These are phyloP conservation scores for Arthrobotrys sinensis DNA, from an alignment of 2,329 filamentous ascomycete species.

Conservation along the genomic window DNA sequence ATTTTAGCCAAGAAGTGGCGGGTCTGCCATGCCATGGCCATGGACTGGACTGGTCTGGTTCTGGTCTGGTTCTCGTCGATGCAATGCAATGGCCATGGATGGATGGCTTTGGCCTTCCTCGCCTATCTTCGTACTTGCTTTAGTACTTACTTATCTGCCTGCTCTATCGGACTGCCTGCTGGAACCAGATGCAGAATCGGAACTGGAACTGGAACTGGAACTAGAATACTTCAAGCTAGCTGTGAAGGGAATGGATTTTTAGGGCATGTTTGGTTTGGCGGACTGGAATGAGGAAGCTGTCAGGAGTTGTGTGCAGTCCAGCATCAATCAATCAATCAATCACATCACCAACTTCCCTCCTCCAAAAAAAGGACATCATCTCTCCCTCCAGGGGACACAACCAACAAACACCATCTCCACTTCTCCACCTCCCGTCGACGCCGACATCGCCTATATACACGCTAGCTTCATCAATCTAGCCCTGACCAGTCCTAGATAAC, in stretches of 20 bases:
- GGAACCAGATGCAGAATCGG: too few relatives aligned
- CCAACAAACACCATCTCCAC: conserved; percentile 23
- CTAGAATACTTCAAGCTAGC: conserved; percentile 13
- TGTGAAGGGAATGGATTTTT: not conserved
- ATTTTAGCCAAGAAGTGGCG: conserved; percentile 22
- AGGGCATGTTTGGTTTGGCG: conserved; percentile 17
- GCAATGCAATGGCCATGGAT: not conserved
- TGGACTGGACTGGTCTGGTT: too few relatives aligned
- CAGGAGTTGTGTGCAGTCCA: conserved; percentile 34
- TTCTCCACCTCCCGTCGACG: conserved; percentile 11
- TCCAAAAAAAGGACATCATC: conserved; percentile 34
- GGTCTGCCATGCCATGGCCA: not conserved
- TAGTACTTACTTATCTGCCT: not conserved
- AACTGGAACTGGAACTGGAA: not conserved
- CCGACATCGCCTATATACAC: conserved; percentile 11
- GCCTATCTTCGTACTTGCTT: conserved; percentile 16
- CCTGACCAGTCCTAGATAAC: conserved; percentile 34
- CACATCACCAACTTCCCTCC: conserved; percentile 48
- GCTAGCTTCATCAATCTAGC: conserved; percentile 1
- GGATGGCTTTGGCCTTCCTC: conserved; percentile 1
- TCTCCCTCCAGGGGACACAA: conserved; percentile 23
- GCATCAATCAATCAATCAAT: conserved; percentile 15
- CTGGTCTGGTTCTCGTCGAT: too few relatives aligned
- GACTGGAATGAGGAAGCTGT: conserved; percentile 43
- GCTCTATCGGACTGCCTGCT: not conserved